Base-by-base conservation (phyloP, 129 eudicot genomes). In the Apium graveolens region DNA sequence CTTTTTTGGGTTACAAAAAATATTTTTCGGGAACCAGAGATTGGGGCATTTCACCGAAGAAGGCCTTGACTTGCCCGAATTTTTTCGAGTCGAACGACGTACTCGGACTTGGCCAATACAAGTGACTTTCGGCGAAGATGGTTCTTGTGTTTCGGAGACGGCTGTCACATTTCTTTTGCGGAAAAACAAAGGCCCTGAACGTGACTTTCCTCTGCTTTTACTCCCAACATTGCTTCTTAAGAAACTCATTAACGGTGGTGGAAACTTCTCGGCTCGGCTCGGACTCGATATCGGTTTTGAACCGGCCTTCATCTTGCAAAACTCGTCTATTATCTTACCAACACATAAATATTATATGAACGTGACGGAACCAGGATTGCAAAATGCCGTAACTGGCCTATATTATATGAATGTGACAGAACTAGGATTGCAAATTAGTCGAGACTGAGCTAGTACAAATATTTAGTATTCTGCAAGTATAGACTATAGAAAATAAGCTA, bases 51-150 rank as follows among this genome's bases (percentile, higher is more conserved):
- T 78, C 18, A n/a, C 35, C 32, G 68, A 34, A 43, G 78, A 71
- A 53, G 49, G 5, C 11, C 70, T 31, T 41, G 75, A 38, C 27
- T 34, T 74, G 76, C 49, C 38, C 34, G 55, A 21, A 43, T 44
- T 65, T n/a, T 35, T 11, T 39, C 76, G 44, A 9, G 48, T 3
- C 65, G 90, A 83, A 27, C 87, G 89, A 17, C 85, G 89, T 11
- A 79, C 86, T 2, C 91, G 86, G 77, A 92, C 98, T 77, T 93
- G 93, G 74, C 98, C 98, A 39, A 90, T 90, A 83, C 98, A 93
- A 37, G 98, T 93, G 84, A 93, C 98, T 75, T 90, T 90, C 0
- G 98, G 98, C 0, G 98, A 93, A 32, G 96, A 90, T 0, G 98
- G 98, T 37, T 92, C 97, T 76, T 85, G 88, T 4, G 57, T 76